Conservation (phyloP, 2,329 filamentous ascomycete genomes). For the Metarhizium rileyi region DNA sequence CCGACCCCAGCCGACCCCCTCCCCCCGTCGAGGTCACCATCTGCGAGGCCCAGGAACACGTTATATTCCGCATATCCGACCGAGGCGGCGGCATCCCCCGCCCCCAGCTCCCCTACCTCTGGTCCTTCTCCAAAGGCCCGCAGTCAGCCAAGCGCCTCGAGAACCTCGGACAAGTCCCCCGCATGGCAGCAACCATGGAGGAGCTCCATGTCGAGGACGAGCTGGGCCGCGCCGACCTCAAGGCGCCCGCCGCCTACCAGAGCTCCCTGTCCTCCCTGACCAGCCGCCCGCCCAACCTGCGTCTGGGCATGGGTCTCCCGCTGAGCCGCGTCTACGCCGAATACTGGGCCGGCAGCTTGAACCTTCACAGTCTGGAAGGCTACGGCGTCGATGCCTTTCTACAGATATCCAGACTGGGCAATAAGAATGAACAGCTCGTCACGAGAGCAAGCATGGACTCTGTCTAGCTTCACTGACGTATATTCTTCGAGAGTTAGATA, state of each 20-base stretch:
- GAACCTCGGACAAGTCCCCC: constrained; percentile 78
- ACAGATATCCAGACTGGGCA: constrained; percentile 91
- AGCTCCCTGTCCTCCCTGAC: constrained; percentile 73
- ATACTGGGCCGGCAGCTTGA: constrained; percentile 91
- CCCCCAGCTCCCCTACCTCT: constrained; percentile 78
- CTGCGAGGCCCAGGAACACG: constrained; percentile 87
- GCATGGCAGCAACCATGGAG: constrained; percentile 87
- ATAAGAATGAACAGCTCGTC: constrained; percentile 92
- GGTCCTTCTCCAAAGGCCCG: constrained; percentile 94
- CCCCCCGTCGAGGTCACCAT: constrained; percentile 90
- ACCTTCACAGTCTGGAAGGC: constrained; percentile 86
- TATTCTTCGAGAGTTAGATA: not conserved
- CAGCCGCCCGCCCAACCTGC: constrained; percentile 72
- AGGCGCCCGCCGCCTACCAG: constrained; percentile 28
- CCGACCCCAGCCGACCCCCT: constrained; percentile 30
- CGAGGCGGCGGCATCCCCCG: constrained; percentile 85
- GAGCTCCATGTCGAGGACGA: constrained; percentile 54
- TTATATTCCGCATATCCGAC: constrained; percentile 93
- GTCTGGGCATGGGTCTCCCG: constrained; percentile 85
- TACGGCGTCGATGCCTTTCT: constrained; percentile 95
- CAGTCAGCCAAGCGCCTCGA: constrained; percentile 66
- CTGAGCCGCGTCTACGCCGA: constrained; percentile 93
- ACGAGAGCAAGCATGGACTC: constrained; percentile 70
- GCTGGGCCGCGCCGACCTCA: constrained; percentile 30
- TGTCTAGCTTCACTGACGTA: constrained; percentile 34